Base-by-base conservation (phyloP, 306 rosid genomes). In the Datisca glomerata region DNA sequence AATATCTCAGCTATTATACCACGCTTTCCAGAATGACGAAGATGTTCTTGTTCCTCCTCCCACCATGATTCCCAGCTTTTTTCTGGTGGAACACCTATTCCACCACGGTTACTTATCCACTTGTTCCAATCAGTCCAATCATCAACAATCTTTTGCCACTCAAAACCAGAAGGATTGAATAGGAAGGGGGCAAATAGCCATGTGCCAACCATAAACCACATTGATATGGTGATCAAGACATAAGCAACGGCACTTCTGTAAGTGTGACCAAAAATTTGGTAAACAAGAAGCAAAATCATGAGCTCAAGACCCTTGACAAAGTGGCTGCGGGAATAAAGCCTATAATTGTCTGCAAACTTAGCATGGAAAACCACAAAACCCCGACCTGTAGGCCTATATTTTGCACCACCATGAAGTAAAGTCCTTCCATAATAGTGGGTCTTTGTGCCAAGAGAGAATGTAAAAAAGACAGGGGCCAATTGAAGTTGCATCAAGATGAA, bases 11-110 rank as follows among this genome's bases (percentile, higher is more conserved):
- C 79, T 12, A 77, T 38, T 33, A 77, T 70, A 48, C 97, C 97
- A 2, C 97, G 91, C 33, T 43, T 72, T 55, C 95, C 97, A 8
- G 97, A 83, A 70, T 89, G 51, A 28, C 40, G 81, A 47, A 89
- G 94, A 77, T 89, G 98, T 56, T 80, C 95, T 56, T 80, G 98
- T 61, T 84, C 95, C 70, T 78, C 93, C 61, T 89, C 97, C 97
- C 97, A 89, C 97, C 97, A 89, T 22, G 97, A 89, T 57, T 89
- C 95, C 97, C 95, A 89, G 64, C 97, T 89, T 65, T 89, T 89
- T 66, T 77, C 94, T 11, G 93, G 65, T 0, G 75, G 86, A 56
- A 89, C 95, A 59, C 97, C 97, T 31, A 89, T 89, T 47, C 97
- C 95, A 2, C 97, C 95, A 8, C 73, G 69, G 44, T 83, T 80